Conservation (phyloP, 495 filamentous ascomycete species). For the Bombardia bombarda region DNA sequence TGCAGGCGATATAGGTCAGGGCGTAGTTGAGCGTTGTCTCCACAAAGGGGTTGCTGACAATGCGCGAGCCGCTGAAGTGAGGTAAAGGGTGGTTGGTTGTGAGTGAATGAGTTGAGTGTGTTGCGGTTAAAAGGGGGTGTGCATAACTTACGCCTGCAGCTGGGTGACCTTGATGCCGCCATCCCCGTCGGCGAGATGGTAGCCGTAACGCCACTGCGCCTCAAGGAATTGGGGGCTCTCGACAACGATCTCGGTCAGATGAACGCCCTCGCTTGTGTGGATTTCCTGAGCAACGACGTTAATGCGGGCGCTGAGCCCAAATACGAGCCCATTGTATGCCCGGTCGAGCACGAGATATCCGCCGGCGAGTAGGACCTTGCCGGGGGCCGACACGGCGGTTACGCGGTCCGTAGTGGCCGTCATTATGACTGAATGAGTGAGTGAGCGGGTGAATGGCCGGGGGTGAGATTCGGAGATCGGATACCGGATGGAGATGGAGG, state of each 20-base stretch:
- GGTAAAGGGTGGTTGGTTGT: constrained; percentile 10
- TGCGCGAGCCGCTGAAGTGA: constrained; percentile 22
- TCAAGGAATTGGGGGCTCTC: constrained; percentile 83
- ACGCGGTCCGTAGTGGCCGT: constrained; percentile 10
- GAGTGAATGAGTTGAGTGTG: background rate
- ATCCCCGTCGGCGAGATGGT: constrained; percentile 54
- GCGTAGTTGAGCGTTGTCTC: constrained; percentile 84
- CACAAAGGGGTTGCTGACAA: constrained; percentile 67
- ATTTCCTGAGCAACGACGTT: constrained; percentile 70
- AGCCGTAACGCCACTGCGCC: constrained; percentile 79
- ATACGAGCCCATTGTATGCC: constrained; percentile 79
- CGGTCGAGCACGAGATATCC: constrained; percentile 93
- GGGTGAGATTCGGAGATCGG: background rate
- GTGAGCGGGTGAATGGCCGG: background rate
- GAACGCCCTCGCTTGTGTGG: constrained; percentile 46
- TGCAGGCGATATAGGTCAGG: constrained; percentile 64
- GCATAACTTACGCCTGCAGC: constrained; percentile 59
- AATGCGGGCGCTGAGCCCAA: constrained; percentile 89
- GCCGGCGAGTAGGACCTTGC: constrained; percentile 90
- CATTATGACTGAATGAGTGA: background rate
- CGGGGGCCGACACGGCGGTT: constrained; percentile 78
- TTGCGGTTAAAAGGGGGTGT: background rate
- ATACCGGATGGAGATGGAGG: too few relatives aligned
- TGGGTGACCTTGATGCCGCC: constrained; percentile 75
- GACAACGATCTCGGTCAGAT: constrained; percentile 66